Percentiles rank a stretch among this genome's conserved stretches.
Evolutionary conservation across 106 monocot genomes (phyloP).

Genomic region (Amphibolis antarctica): DNA sequence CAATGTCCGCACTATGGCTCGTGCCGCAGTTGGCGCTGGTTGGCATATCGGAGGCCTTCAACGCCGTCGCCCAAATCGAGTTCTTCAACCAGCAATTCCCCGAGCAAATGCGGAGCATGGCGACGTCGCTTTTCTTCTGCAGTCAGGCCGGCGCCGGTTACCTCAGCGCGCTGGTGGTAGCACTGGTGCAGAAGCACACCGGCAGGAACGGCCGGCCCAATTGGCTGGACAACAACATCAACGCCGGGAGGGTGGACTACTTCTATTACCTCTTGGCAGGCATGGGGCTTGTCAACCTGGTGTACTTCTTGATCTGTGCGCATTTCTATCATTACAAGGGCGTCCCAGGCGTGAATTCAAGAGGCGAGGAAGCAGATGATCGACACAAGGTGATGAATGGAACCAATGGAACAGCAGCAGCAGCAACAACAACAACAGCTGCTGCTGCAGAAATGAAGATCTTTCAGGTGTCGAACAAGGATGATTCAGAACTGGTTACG

Average conservation of each 20-base stretch:
- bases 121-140: constrained; percentile 45
- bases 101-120: constrained; percentile 28
- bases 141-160: constrained; percentile 42
- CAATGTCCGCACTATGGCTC: constrained; percentile 19
- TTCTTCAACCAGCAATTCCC: constrained; percentile 44
- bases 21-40: constrained; percentile 40
- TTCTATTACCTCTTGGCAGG: constrained; percentile 50
- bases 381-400: not conserved
- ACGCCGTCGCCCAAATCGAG: constrained; percentile 39
- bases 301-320: constrained; percentile 47
- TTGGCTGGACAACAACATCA: constrained; percentile 50
- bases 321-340: constrained; percentile 66
- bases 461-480: not conserved
- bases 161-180: constrained; percentile 30
- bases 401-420: no score
- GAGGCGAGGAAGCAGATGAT: not conserved
- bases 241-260: constrained; percentile 39
- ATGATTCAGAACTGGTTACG: not conserved
- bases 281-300: constrained; percentile 27
- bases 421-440: no score
- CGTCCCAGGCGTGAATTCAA: not conserved
- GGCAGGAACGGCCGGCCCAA: constrained; percentile 4
- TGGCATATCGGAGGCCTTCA: constrained; percentile 34
- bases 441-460: no score
- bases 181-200: constrained; percentile 27